phyloP scores from a whole-genome alignment of 2,329 filamentous ascomycete genomes.

The Thermomyces lanuginosus region DNA sequence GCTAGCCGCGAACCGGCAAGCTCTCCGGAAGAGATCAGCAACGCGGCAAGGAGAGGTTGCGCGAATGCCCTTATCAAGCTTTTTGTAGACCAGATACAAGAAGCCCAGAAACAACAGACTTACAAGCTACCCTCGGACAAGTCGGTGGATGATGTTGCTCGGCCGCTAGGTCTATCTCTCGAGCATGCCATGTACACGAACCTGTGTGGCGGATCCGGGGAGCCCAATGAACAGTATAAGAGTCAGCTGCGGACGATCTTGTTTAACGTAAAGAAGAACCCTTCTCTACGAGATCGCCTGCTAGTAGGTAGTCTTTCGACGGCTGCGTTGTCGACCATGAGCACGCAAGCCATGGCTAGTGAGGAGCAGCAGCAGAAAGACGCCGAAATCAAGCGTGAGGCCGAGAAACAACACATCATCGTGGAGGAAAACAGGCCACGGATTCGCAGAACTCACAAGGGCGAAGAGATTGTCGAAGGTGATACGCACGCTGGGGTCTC shows the following conservation, averaged over 20 bases:
- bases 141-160: conserved; percentile 47
- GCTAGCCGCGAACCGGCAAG: too few species aligned
- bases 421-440: conserved; percentile 61
- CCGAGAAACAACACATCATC: conserved; percentile 55
- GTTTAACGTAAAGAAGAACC: conserved; percentile 81
- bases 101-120: conserved; percentile 48
- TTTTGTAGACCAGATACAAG: conserved; percentile 48
- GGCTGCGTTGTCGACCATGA: conserved; percentile 71
- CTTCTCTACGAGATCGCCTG: conserved; percentile 57
- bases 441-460: conserved; percentile 82
- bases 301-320: conserved; percentile 57
- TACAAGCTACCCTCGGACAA: conserved; percentile 48
- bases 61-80: conserved; percentile 56
- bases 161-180: conserved; percentile 59
- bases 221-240: conserved; percentile 40
- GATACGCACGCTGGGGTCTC: conserved; percentile 38
- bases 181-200: conserved; percentile 51
- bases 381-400: conserved; percentile 38
- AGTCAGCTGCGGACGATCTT: conserved; percentile 57
- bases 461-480: conserved; percentile 74
- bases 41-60: conserved; percentile 47
- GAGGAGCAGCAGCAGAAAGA: conserved; percentile 61
- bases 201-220: conserved; percentile 34
- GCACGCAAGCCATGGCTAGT: conserved; percentile 75
- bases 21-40: conserved; percentile 40